Evolutionary conservation across 1,284 basidiomycete genomes (phyloP).

Genomic region (Trametes pubescens): DNA sequence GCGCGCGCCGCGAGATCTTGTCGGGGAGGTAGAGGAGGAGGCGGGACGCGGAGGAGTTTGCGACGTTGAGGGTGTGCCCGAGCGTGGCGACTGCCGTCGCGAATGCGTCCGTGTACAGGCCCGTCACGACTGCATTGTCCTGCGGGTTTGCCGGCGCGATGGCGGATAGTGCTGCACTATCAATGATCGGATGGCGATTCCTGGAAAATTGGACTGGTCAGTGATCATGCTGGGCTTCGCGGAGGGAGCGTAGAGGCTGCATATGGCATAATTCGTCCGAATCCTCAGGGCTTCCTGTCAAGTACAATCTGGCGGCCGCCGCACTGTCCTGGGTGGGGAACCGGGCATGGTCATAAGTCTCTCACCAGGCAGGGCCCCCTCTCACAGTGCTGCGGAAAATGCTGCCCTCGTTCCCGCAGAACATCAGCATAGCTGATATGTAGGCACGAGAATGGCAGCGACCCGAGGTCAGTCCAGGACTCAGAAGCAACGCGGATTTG

Average conservation of each 20-base stretch:
- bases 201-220: conserved; percentile 9
- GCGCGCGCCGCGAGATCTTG: conserved; percentile 47
- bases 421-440: background rate
- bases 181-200: conserved; percentile 32
- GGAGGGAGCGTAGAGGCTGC: background rate
- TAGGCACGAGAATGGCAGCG: background rate
- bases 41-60: conserved; percentile 45
- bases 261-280: conserved; percentile 2
- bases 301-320: background rate
- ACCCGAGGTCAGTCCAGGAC: background rate
- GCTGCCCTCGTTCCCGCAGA: background rate
- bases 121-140: conserved; percentile 49
- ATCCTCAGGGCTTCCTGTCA: background rate
- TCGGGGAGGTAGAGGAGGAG: conserved; percentile 51
- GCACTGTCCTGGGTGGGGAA: background rate
- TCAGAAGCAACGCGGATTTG: background rate
- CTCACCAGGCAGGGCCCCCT: background rate
- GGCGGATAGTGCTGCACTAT: conserved; percentile 12
- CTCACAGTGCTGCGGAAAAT: conserved; percentile 14
- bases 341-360: background rate
- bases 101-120: conserved; percentile 52
- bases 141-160: conserved; percentile 23
- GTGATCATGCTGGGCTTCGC: background rate
- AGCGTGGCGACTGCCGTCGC: conserved; percentile 50
- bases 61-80: conserved; percentile 47